Evolutionary conservation across 2,329 filamentous ascomycete genomes (phyloP), one percentile per base, ranked within the genome.

Genomic region (Apiospora hydei): DNA sequence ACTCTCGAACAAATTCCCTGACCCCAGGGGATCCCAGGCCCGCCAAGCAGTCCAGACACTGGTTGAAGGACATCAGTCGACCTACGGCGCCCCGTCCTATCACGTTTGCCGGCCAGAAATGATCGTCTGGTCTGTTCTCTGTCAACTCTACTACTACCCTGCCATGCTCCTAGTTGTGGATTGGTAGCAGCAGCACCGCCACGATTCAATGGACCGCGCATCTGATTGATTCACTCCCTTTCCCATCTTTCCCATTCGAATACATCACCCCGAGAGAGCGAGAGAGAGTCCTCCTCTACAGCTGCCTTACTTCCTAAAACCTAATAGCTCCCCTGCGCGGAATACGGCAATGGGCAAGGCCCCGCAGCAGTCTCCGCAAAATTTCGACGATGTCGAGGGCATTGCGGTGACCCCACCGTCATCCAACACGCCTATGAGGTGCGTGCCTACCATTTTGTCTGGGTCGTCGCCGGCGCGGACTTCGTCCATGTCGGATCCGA

Each of bases 371-470:
- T 64, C 57, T 30, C 57, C 57, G 57, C 57, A 64, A 64, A 64
- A 64, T 30, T 64, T 64, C 18, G 57, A 64, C 34, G 57, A 64
- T 64, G 57, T 64, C 57, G 57, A 64, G 57, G 57, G 57, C 57
- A 64, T 64, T n/a, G 57, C 57, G 18, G 57, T 64, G 57, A 64
- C 57, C 34, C 34, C 57, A 30, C 57, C 57, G 57, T 41, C 57
- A 24, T 41, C 57, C 34, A 64, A 41, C 57, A 64, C 57, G 34
- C 10, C 57, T 64, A 38, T 64, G 30, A 64, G 57, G 57, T 64
- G 34, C 57, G 53, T 26, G 57, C 57, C 34, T n/a, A 10, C 57
- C 18, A n/a, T 49, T 38, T 61, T 38, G 53, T 61, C 53, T 26
- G 18, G 53, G 53, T 38, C 53, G 18, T 64, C 34, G 57, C 57